A percentile compares a stretch with the other conserved stretches of the same genome.
Conservation (phyloP, 1,139 yeast genomes). For the Taphrina flavorubra region DNA sequence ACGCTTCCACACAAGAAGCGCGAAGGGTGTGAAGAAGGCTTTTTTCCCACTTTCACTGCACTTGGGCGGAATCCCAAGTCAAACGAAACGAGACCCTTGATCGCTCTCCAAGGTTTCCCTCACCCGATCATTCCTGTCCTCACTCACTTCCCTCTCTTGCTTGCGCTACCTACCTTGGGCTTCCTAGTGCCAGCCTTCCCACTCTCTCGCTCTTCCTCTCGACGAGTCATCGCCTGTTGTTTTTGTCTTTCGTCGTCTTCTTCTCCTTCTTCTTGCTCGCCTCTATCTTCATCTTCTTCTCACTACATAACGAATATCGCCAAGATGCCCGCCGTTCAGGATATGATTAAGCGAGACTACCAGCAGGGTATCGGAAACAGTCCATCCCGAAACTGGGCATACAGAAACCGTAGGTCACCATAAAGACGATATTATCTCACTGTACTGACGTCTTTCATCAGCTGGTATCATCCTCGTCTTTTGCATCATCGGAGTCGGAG, state of each 20-base stretch:
- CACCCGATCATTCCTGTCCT: neutral
- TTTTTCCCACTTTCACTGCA: neutral
- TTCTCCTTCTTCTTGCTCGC: too few relatives aligned
- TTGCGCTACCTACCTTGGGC: neutral
- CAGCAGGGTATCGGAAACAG: constrained; percentile 22
- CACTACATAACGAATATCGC: neutral
- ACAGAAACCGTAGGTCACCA: constrained; percentile 16
- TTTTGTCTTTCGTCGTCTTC: too few relatives aligned
- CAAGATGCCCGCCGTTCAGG: constrained; percentile 24
- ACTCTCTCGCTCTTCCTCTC: neutral
- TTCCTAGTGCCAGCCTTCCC: neutral
- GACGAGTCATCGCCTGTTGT: too few relatives aligned
- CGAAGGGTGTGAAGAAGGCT: neutral
- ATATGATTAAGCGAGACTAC: constrained; percentile 17
- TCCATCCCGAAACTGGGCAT: constrained; percentile 19
- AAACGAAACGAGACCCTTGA: neutral
- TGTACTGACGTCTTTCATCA: neutral
- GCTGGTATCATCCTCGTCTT: constrained; percentile 40
- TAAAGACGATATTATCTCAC: neutral
- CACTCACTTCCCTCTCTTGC: constrained; percentile 2
- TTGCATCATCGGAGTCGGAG: constrained; percentile 24
- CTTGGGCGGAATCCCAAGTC: too few relatives aligned
- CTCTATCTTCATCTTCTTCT: neutral
- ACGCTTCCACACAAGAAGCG: neutral
- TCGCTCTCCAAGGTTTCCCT: constrained; percentile 3